Conservation (phyloP, 2,329 filamentous ascomycete species). For the Diplodia seriata region DNA sequence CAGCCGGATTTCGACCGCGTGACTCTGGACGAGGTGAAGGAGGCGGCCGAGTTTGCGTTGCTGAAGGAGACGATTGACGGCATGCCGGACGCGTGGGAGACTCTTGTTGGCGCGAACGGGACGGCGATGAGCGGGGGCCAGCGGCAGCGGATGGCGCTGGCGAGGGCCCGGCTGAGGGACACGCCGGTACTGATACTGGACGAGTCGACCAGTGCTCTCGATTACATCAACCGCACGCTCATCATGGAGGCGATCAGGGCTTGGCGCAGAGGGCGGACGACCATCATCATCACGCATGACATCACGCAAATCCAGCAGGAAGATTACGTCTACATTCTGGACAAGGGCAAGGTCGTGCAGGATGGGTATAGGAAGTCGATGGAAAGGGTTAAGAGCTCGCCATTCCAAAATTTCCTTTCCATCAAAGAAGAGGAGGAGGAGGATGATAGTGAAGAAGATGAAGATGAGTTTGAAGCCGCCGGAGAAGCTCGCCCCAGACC, state of each 20-base stretch:
- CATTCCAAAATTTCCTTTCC: conserved; percentile 53
- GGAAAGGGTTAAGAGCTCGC: conserved; percentile 52
- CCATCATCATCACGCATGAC: conserved; percentile 93
- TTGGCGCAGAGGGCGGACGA: conserved; percentile 84
- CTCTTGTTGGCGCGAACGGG: conserved; percentile 72
- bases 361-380: conserved; percentile 69
- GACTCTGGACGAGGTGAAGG: conserved; percentile 62
- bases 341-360: conserved; percentile 71
- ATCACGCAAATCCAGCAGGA: conserved; percentile 73
- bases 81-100: conserved; percentile 75
- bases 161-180: conserved; percentile 77
- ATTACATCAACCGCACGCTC: conserved; percentile 70
- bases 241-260: conserved; percentile 77
- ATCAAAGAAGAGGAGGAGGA: conserved; percentile 18
- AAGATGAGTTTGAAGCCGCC: neutral
- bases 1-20: conserved; percentile 58
- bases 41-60: conserved; percentile 70
- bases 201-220: conserved; percentile 85
- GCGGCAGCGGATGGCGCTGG: conserved; percentile 79
- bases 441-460: neutral
- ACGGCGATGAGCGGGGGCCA: conserved; percentile 82
- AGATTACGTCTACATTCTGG: conserved; percentile 83
- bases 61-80: conserved; percentile 70
- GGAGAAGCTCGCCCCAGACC: neutral
- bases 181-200: conserved; percentile 84